These are phyloP conservation scores for Mycena capillaripes DNA, from an alignment of 768 basidiomycete species.

Conservation along the genomic window DNA sequence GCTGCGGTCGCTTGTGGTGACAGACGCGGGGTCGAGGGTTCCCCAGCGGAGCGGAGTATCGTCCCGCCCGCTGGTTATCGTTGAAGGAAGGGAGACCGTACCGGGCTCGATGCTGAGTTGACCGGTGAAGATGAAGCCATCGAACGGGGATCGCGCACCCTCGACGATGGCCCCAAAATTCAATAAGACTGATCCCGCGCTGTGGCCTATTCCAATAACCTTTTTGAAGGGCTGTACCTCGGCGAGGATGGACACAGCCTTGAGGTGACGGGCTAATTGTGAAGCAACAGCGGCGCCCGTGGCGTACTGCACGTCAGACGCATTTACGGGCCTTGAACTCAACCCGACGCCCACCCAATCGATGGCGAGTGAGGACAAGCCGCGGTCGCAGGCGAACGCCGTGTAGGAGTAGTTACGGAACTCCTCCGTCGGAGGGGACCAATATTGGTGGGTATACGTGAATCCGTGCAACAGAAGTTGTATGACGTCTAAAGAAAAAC, in stretches of 20 bases:
- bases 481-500: not conserved
- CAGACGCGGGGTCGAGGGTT: no score
- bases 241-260: no score
- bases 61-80: not conserved
- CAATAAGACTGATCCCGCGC: not conserved
- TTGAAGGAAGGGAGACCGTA: not conserved
- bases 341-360: slow-evolving; percentile 1
- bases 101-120: not conserved
- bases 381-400: no score
- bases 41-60: slow-evolving; percentile 5
- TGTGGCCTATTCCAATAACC: no score
- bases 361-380: slow-evolving; percentile 1
- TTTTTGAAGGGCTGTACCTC: no score
- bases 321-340: not conserved
- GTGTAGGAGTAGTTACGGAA: slow-evolving; percentile 19
- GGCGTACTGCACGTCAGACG: slow-evolving; percentile 10
- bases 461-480: slow-evolving; percentile 14
- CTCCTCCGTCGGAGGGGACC: slow-evolving; percentile 12
- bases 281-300: not conserved
- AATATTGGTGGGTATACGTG: slow-evolving; percentile 14
- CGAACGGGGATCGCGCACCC: slow-evolving; percentile 7
- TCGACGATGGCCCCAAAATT: slow-evolving; percentile 6
- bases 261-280: no score
- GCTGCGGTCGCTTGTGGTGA: no score
- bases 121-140: not conserved